Evolutionary conservation across 179 eudicot species (phyloP), one percentile per base, ranked within the genome.

Genomic region (Silene vulgaris): DNA sequence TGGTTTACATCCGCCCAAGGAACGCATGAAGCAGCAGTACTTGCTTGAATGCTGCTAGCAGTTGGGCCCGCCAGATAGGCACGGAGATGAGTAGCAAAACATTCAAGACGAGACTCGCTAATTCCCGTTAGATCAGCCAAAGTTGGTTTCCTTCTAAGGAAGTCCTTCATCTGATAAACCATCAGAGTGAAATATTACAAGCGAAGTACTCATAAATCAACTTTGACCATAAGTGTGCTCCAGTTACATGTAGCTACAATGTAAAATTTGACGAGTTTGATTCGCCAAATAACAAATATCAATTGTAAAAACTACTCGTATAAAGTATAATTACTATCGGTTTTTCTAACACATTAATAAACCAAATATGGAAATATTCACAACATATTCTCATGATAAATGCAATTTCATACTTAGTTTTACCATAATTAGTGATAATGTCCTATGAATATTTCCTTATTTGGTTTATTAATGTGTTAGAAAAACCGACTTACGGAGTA

Each of bases 51-150:
- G 74, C 66, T 82, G 64, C 78, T 78, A 16, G 76, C 81, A 73
- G 82, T 70, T 75, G 93, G 80, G 65, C 97, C 91, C 67, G 79
- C 74, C 75, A 90, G 80, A 84, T 88, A 87, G 12, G 96, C 80
- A 54, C 91, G 89, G 29, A 95, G 89, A 76, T 84, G 88, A 74
- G 83, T 86, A 37, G 91, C 97, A 75, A 95, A 95, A 82, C 85
- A 84, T 79, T 85, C 85, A 16, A 95, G 95, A n/a, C 97, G 96
- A n/a, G 97, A 84, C 76, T 95, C 90, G 68, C 91, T 83, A 8
- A 94, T 92, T 76, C 98, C 96, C 74, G 96, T 92, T 65, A 94
- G 74, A 66, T 89, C 90, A 79, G 92, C 82, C 76, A 92, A 82
- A 69, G 96, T 85, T 28, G 97, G 97, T 81, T 87, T 92, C 78